Evolutionary conservation across 192 early-diverging fungal species (phyloP).

Genomic region (Backusella tuberculispora): DNA sequence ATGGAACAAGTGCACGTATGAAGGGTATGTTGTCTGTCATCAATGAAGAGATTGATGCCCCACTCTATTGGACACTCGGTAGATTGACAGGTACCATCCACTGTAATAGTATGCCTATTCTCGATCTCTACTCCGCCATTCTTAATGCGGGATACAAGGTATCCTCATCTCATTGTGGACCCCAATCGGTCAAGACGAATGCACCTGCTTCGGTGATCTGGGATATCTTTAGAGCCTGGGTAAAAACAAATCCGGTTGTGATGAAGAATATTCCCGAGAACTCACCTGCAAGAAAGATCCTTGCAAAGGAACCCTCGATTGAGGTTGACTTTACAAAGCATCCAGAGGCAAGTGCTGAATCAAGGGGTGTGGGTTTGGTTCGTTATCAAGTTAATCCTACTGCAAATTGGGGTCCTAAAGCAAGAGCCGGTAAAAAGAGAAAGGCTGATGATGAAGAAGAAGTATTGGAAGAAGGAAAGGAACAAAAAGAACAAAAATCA

Average conservation of each 20-base stretch:
- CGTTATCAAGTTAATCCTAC: conserved; percentile 97
- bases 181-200: conserved; percentile 89
- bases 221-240: conserved; percentile 88
- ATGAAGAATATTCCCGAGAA: conserved; percentile 67
- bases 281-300: conserved; percentile 70
- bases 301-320: conserved; percentile 55
- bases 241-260: conserved; percentile 71
- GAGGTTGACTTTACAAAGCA: conserved; percentile 78
- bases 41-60: conserved; percentile 73
- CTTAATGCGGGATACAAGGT: conserved; percentile 91
- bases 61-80: conserved; percentile 83
- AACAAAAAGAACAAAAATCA: conserved; percentile 1
- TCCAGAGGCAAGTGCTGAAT: conserved; percentile 73
- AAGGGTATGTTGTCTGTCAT: conserved; percentile 94
- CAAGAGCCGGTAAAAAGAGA: conserved; percentile 59
- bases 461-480: not conserved
- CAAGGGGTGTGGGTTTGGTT: conserved; percentile 80
- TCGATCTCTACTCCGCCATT: conserved; percentile 78
- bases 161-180: conserved; percentile 81
- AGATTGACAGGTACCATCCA: conserved; percentile 74
- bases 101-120: conserved; percentile 71
- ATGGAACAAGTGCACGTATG: conserved; percentile 87
- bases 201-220: conserved; percentile 86
- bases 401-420: conserved; percentile 97
- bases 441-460: conserved; percentile 33